Percentiles rank a stretch among this genome's conserved stretches.
These are phyloP conservation scores for Whalleya microplaca DNA, from an alignment of 2,329 filamentous ascomycete genomes.

Conservation along the genomic window DNA sequence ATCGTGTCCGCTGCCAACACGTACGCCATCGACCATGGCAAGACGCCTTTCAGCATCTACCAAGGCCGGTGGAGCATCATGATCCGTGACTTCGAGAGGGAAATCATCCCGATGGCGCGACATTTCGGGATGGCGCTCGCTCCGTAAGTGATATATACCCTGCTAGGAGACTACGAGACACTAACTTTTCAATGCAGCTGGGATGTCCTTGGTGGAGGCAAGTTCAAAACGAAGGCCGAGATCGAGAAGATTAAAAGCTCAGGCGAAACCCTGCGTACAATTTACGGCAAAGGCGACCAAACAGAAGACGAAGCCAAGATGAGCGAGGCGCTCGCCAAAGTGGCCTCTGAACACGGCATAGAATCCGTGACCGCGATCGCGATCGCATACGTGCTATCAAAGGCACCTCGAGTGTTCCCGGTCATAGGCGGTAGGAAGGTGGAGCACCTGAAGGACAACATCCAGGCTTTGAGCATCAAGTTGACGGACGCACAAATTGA, in stretches of 20 bases:
- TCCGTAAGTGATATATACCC: conserved; percentile 37
- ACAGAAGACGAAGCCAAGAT: conserved; percentile 55
- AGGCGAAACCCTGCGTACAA: conserved; percentile 45
- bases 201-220: conserved; percentile 57
- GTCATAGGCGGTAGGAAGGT: conserved; percentile 55
- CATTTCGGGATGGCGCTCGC: conserved; percentile 54
- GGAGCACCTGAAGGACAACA: conserved; percentile 55
- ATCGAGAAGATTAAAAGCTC: conserved; percentile 35
- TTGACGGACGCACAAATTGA: conserved; percentile 54
- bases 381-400: conserved; percentile 52
- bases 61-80: conserved; percentile 44
- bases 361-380: conserved; percentile 60
- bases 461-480: conserved; percentile 52
- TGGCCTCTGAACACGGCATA: conserved; percentile 58
- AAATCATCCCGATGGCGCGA: conserved; percentile 48
- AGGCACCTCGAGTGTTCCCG: conserved; percentile 53
- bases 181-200: conserved; percentile 38
- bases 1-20: conserved; percentile 44
- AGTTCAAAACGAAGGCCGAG: conserved; percentile 45
- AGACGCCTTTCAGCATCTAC: conserved; percentile 44
- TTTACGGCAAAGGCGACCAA: conserved; percentile 33
- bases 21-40: conserved; percentile 41
- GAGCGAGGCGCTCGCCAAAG: conserved; percentile 60
- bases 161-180: neutral
- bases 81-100: conserved; percentile 43